Evolutionary conservation across 176 grass and related monocot genomes (phyloP).

Genomic region (Tuctoria greenei): DNA sequence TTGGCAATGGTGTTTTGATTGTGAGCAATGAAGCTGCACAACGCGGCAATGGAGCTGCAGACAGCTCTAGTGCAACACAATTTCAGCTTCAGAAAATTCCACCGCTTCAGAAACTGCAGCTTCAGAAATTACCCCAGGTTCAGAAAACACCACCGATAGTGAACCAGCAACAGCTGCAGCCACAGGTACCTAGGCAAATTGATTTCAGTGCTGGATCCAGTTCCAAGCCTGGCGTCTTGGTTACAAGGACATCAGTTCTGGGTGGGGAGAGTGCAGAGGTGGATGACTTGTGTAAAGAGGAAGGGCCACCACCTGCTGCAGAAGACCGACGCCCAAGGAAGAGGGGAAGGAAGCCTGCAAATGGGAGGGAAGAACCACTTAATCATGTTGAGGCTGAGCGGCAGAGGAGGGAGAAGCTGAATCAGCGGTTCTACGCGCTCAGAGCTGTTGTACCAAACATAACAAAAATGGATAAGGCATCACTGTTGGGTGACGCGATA

Average conservation of each 20-base stretch:
- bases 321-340: conserved; percentile 83
- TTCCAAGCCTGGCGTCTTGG: conserved; percentile 53
- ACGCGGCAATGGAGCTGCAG: conserved; percentile 36
- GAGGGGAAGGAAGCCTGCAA: conserved; percentile 95
- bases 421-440: conserved; percentile 88
- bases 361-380: conserved; percentile 86
- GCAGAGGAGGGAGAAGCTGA: conserved; percentile 96
- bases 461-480: conserved; percentile 99
- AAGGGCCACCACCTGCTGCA: conserved; percentile 31
- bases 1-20: conserved; percentile 65
- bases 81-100: conserved; percentile 58
- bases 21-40: conserved; percentile 52
- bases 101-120: conserved; percentile 42
- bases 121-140: conserved; percentile 48
- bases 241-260: conserved; percentile 44
- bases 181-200: conserved; percentile 70
- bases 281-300: conserved; percentile 62
- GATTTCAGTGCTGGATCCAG: conserved; percentile 68
- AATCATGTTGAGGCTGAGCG: conserved; percentile 98
- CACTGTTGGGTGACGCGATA: conserved; percentile 80
- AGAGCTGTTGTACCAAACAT: conserved; percentile 94
- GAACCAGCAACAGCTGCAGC: conserved; percentile 53
- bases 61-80: conserved; percentile 35
- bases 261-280: conserved; percentile 63
- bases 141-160: conserved; percentile 42